These are phyloP conservation scores for Lactarius deliciosus DNA, from an alignment of 768 basidiomycete species.

Conservation along the genomic window DNA sequence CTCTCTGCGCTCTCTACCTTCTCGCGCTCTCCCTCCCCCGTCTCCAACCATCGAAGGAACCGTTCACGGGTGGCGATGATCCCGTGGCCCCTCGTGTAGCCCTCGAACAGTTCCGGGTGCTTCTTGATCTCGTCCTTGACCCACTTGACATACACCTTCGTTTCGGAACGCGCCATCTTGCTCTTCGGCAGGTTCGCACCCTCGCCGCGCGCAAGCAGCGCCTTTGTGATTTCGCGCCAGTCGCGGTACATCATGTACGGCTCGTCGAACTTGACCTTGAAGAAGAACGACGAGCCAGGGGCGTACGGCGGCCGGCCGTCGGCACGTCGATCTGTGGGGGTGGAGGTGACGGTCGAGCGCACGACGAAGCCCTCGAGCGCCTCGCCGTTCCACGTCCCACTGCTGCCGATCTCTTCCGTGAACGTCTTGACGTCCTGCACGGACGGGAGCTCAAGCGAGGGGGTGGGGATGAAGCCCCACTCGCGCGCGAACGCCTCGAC, in stretches of 20 bases:
- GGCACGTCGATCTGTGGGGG: constrained; percentile 37
- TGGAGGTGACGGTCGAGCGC: constrained; percentile 57
- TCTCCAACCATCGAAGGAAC: constrained; percentile 69
- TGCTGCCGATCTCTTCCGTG: constrained; percentile 61
- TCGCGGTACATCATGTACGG: constrained; percentile 99
- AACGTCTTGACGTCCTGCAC: constrained; percentile 71
- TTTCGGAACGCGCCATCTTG: constrained; percentile 77
- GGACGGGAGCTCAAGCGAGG: constrained; percentile 53
- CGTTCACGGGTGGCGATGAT: constrained; percentile 81
- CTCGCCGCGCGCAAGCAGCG: constrained; percentile 48
- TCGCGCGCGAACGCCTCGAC: constrained; percentile 81
- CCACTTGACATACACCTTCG: constrained; percentile 79
- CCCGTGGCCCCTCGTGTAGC: constrained; percentile 70
- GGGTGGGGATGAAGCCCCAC: constrained; percentile 90
- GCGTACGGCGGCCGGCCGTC: constrained; percentile 61
- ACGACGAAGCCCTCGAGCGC: constrained; percentile 95
- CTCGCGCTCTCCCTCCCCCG: constrained; percentile 44
- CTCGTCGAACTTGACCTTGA: constrained; percentile 99
- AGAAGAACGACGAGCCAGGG: constrained; percentile 88
- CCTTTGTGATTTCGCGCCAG: constrained; percentile 92
- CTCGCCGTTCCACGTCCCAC: constrained; percentile 80
- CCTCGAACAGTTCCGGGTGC: constrained; percentile 58
- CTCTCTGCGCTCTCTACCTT: constrained; percentile 36
- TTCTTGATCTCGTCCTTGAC: constrained; percentile 69
- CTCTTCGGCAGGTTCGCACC: constrained; percentile 51